phyloP scores from a whole-genome alignment of 1,139 yeast genomes.

The Debaryomyces udenii region DNA sequence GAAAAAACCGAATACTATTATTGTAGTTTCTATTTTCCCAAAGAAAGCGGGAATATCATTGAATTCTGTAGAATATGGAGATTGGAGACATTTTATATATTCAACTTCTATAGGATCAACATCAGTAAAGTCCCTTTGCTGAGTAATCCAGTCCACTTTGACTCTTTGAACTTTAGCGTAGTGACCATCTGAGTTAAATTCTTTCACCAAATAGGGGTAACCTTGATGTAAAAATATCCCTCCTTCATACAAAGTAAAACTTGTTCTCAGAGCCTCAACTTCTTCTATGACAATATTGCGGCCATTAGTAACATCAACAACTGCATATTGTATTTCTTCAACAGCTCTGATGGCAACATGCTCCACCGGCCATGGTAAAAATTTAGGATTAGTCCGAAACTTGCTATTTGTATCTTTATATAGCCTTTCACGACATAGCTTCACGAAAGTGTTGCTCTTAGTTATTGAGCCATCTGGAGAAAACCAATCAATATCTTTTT shows the following conservation, averaged over 20 bases:
- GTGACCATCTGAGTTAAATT: conserved; percentile 72
- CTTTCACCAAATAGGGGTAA: conserved; percentile 79
- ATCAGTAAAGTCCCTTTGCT: conserved; percentile 89
- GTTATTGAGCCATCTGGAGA: conserved; percentile 16
- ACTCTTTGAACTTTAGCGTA: conserved; percentile 86
- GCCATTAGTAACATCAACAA: conserved; percentile 81
- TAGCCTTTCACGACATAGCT: conserved; percentile 47
- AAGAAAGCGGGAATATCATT: conserved; percentile 69
- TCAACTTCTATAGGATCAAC: conserved; percentile 85
- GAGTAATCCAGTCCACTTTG: conserved; percentile 90
- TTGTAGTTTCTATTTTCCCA: conserved; percentile 73
- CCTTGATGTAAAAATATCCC: conserved; percentile 96
- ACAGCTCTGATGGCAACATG: conserved; percentile 78
- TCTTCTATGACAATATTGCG: conserved; percentile 81
- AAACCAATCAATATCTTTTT: conserved; percentile 62
- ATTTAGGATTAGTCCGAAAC: conserved; percentile 61
- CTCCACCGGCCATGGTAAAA: conserved; percentile 79
- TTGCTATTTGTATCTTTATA: conserved; percentile 53
- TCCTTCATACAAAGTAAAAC: conserved; percentile 92
- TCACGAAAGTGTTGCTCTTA: conserved; percentile 29
- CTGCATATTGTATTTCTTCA: conserved; percentile 80
- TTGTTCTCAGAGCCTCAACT: conserved; percentile 86
- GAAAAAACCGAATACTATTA: conserved; percentile 88
- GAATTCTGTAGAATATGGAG: conserved; percentile 19
- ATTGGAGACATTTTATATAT: conserved; percentile 54